Evolutionary conservation across 768 basidiomycete genomes (phyloP), one percentile per base, ranked within the genome.

Genomic region (Lactifluus piperatus): DNA sequence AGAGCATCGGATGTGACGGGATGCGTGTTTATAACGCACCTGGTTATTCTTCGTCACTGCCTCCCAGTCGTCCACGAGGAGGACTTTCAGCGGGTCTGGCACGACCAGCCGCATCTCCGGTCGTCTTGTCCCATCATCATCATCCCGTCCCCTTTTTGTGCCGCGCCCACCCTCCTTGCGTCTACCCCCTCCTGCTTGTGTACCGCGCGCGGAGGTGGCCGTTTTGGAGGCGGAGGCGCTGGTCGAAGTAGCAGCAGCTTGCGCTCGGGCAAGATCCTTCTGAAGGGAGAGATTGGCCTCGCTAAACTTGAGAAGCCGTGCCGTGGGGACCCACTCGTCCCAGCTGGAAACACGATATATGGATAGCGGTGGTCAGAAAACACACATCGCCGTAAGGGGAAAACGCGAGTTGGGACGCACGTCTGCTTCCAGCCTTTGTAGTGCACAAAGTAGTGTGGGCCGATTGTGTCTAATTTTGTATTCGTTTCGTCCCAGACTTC

Each of bases 341-440:
- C 94, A 97, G 61, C 93, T 95, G 47, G 22, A 46, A 14, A 20
- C 20, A 20, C 34, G 26, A 36, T 11, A 36, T 11, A 13, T 29
- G 13, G 7, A 22, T 2, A 11, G 34, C 22, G 1, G 29, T 58
- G 49, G 29, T 29, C 46, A 56, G 49, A 54, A 44, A 22, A 29
- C n/a, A 27, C 47, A n/a, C 7, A 8, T 41, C 16, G 36, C 9
- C 16, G 13, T 16, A 16, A 29, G 60, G 41, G 16, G 22, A 32
- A 30, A n/a, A n/a, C n/a, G 27, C 13, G 27, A 14, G 13, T 32
- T 32, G 26, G 10, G 22, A 75, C 82, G 64, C 69, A 94, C 92
- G 91, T 94, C 71, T 92, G 89, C 71, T 97, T 99, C 97, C 97
- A 99, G 9, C 97, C 97, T 72, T 97, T 97, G 79, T 99, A 99